These are phyloP conservation scores for Candolleomyces aberdarensis DNA, from an alignment of 768 basidiomycete species.

Conservation along the genomic window DNA sequence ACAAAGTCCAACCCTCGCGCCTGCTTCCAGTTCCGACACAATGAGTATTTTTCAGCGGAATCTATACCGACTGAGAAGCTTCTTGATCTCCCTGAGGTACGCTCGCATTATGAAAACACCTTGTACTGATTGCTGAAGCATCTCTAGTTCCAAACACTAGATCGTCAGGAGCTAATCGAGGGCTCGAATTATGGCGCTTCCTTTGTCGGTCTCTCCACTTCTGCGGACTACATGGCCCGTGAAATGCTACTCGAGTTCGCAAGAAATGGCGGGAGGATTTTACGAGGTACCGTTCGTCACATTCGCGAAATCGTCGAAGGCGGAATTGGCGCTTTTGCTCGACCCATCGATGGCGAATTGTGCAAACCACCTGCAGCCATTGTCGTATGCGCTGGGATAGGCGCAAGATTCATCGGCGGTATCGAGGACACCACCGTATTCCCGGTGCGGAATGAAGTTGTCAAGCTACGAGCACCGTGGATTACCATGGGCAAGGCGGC, in stretches of 20 bases:
- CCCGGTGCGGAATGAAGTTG: neutral
- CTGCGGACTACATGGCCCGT: neutral
- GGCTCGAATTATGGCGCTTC: neutral
- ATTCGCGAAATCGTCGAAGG: neutral
- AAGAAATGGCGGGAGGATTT: neutral
- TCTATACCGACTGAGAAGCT: neutral
- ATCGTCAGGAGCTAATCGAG: neutral
- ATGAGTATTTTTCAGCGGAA: neutral
- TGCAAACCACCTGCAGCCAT: neutral
- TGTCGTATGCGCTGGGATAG: neutral
- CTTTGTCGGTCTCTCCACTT: neutral
- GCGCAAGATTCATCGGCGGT: neutral
- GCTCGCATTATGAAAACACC: neutral
- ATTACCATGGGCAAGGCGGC: neutral
- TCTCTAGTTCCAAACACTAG: neutral
- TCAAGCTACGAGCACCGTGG: neutral
- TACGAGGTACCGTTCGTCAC: neutral
- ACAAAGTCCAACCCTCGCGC: neutral
- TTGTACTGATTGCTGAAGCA: neutral
- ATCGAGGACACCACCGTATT: neutral
- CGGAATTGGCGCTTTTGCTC: neutral
- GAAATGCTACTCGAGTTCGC: neutral
- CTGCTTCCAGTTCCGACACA: neutral
- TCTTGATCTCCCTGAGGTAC: neutral
- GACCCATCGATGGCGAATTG: neutral